Base-by-base conservation (phyloP, 495 filamentous ascomycete species). In the Aspergillus bertholletiae region DNA sequence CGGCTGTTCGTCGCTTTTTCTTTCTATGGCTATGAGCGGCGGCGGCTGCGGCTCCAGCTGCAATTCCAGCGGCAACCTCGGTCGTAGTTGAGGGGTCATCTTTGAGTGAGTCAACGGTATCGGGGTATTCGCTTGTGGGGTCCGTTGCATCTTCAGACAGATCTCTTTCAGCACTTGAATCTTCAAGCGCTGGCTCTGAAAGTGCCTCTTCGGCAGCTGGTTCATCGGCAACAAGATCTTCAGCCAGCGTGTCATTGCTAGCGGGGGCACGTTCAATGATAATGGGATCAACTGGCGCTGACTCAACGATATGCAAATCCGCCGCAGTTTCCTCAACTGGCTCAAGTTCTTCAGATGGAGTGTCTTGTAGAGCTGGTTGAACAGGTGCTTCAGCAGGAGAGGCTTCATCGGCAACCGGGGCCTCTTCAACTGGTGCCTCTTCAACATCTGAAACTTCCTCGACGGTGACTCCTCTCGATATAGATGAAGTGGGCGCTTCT, bases 1-100 rank as follows among this genome's bases (percentile, higher is more conserved):
- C 55, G 5, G 57, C 17, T 3, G 70, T 63, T 3, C 66, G 69
- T 52, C 60, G 66, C 61, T 68, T 72, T 35, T 62, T 71, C 46
- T 65, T 69, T 37, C 63, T 63, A 7, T 22, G 39, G 13, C 20
- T 22, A 22, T 43, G 12, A 18, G n/a, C n/a, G 9, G 66, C 58
- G 21, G 32, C 51, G 27, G 56, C 55, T 15, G 45, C 51, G 3
- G 44, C 46, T 58, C 59, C 47, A 23, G 53, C 52, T 15, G 59
- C 53, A 21, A 44, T 49, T 12, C 53, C 58, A 17, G 51, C 44
- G 8, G 50, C 56, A 18, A 28, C 55, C 20, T 56, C 46, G 21
- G 43, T 52, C 1, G 45, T 22, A 32, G 1, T 9, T 22, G 50
- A 35, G 6, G 34, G 18, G 30, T 41, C 53, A 23, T 46, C 56